Conservation (phyloP, 179 eudicot genomes). For the Spergularia azorica region DNA sequence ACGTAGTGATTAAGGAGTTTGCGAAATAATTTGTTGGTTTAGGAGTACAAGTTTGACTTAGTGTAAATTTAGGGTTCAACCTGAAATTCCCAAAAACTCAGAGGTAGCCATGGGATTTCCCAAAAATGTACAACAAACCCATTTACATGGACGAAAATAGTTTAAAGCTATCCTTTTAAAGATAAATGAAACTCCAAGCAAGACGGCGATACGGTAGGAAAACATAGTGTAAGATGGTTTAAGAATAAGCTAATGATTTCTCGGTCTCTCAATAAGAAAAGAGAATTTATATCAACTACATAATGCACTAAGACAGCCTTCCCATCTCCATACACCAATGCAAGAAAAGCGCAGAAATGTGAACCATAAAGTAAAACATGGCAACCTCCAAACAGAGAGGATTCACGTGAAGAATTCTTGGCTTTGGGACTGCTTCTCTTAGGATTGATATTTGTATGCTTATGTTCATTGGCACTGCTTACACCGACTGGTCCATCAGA, state of each 20-base stretch:
- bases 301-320: slow-evolving; percentile 9
- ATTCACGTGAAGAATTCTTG: slow-evolving; percentile 67
- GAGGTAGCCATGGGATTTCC: no score
- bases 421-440: slow-evolving; percentile 94
- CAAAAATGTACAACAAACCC: not conserved
- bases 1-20: no score
- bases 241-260: not conserved
- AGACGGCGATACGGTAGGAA: not conserved
- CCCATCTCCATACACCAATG: not conserved
- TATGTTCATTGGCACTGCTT: slow-evolving; percentile 50
- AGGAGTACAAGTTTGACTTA: no score
- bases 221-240: slow-evolving; percentile 1
- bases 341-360: not conserved
- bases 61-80: no score
- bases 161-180: not conserved
- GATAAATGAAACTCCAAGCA: not conserved
- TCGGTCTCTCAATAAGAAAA: not conserved
- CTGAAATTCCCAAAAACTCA: no score
- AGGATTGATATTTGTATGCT: slow-evolving; percentile 47
- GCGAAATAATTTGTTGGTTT: no score
- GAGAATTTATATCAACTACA: slow-evolving; percentile 3
- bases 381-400: slow-evolving; percentile 88
- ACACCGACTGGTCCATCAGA: slow-evolving; percentile 55
- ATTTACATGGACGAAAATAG: not conserved
- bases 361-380: slow-evolving; percentile 19